Base-by-base conservation (phyloP, 2,329 filamentous ascomycete genomes). In the Fusarium haematococcum region DNA sequence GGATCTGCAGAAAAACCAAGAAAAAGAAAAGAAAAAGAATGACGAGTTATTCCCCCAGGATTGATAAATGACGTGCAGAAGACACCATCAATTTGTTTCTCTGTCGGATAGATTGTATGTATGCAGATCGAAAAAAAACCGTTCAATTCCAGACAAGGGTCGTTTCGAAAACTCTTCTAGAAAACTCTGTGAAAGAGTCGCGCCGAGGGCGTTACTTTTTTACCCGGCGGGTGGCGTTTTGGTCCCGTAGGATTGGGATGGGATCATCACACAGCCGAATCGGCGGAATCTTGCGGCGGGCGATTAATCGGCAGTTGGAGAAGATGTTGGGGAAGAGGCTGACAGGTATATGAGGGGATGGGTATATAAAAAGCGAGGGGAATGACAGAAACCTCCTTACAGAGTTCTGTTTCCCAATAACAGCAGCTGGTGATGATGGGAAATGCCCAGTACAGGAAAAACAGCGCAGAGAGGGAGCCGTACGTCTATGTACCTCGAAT, bases 91-190 rank as follows among this genome's bases (percentile, higher is more conserved):
- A 18, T 30, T 52, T 32, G 27, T 30, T n/a, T 27, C 13, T 13
- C 11, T 9, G 14, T 45, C 41, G 13, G 14, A 48, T 16, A 25
- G 14, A 48, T 48, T 48, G 20, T 37, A 41, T 41, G 39, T 20
- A 48, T 48, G 70, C 30, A 70, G 61, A 74, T 74, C 69, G 65
- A 63, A 63, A 13, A 13, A 20, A 20, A 20, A 20, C 20, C 57
- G n/a, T 39, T 37, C 52, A 41, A 52, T 43, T 45, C 39, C 52
- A 18, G 33, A 52, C 37, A 27, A 54, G 54, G 32, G 62, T 25
- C 56, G 56, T 57, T 58, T 74, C 64, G 52, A 41, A 60, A 74
- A 71, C 27, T 23, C 6, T 74, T 73, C 67, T 70, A 58, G 71
- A 74, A 74, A 48, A 33, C 25, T 73, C 54, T 25, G 35, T 8